Base-by-base conservation (phyloP, 805 yeast genomes). In the Suhomyces xylopsoci region DNA sequence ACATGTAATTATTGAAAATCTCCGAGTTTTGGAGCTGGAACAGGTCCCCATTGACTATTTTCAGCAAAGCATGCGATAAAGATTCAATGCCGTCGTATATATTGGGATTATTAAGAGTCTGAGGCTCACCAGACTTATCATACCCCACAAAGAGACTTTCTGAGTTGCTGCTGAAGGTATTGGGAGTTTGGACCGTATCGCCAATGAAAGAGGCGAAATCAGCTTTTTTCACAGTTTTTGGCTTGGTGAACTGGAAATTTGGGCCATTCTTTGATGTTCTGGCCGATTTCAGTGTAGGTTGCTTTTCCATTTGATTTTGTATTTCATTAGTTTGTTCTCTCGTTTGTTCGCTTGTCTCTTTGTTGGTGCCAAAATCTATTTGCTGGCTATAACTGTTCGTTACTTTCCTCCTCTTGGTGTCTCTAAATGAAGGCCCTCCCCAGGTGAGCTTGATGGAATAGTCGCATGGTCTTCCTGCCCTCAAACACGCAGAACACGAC, bases 341-440 rank as follows among this genome's bases (percentile, higher is more conserved):
- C 5, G 3, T 6, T 22, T 22, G 25, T 20, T 20, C 22, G 2
- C 4, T 20, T 20, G 25, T 22, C 25, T 22, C 25, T 22, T 22
- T 22, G 7, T 22, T 22, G 25, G 25, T 22, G 25, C 25, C 25
- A 22, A 38, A 38, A 5, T 14, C 42, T 7, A 38, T 38, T 38
- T 19, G 41, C 41, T 36, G 42, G n/a, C 42, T 3, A 8, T 10
- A 10, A 14, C 9, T 19, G 3, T 15, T 22, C 2, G 24, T 7
- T 14, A 38, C 5, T 19, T 67, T 61, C 64, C 69, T 67, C 57
- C 72, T 63, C 62, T 69, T 71, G 3, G 71, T 64, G 45, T 72
- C 71, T 57, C 81, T 81, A 62, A 74, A 80, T 0, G 89, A 89
- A 47, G 91, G 67, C 0, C 92, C 92, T 17, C 90, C 91, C 93